phyloP scores from a whole-genome alignment of 768 basidiomycete species.

The Serendipita sp. region DNA sequence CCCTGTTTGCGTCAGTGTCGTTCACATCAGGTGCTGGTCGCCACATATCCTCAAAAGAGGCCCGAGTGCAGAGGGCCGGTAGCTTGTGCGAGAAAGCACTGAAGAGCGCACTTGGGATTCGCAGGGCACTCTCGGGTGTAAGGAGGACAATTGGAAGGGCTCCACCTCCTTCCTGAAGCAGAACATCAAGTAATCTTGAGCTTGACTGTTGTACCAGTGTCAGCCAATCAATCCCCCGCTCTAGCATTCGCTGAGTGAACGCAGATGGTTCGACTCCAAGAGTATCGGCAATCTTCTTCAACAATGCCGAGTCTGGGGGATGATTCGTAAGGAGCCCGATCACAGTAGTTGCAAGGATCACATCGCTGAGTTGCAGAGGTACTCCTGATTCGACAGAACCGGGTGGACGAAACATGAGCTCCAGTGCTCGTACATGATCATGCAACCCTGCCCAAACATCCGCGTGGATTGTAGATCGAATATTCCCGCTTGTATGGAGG shows the following conservation, averaged over 20 bases:
- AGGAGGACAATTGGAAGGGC: constrained; percentile 28
- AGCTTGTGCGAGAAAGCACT: constrained; percentile 21
- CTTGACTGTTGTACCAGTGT: constrained; percentile 22
- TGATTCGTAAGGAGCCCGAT: constrained; percentile 21
- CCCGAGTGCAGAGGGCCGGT: constrained; percentile 20
- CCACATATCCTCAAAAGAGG: constrained; percentile 3
- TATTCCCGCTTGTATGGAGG: constrained; percentile 26
- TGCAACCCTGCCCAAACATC: constrained; percentile 14
- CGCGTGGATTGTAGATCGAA: constrained; percentile 19
- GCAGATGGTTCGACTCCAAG: constrained; percentile 15
- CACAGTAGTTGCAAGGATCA: constrained; percentile 25
- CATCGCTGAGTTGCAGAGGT: constrained; percentile 22
- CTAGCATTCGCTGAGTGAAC: constrained; percentile 17
- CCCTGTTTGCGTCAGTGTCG: constrained; percentile 18
- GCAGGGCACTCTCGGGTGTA: constrained; percentile 25
- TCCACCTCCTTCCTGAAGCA: constrained; percentile 23
- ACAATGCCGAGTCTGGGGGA: constrained; percentile 14
- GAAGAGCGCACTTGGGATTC: constrained; percentile 25
- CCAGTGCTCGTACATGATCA: constrained; percentile 29
- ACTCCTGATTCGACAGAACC: constrained; percentile 12
- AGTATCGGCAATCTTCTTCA: constrained; percentile 14
- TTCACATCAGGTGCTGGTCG: constrained; percentile 14
- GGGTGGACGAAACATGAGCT: constrained; percentile 25
- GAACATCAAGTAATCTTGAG: constrained; percentile 19
- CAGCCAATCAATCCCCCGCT: constrained; percentile 24